A percentile compares a stretch with the other conserved stretches of the same genome.
Evolutionary conservation across 768 basidiomycete genomes (phyloP).

Genomic region (Tephrocybe sp.): DNA sequence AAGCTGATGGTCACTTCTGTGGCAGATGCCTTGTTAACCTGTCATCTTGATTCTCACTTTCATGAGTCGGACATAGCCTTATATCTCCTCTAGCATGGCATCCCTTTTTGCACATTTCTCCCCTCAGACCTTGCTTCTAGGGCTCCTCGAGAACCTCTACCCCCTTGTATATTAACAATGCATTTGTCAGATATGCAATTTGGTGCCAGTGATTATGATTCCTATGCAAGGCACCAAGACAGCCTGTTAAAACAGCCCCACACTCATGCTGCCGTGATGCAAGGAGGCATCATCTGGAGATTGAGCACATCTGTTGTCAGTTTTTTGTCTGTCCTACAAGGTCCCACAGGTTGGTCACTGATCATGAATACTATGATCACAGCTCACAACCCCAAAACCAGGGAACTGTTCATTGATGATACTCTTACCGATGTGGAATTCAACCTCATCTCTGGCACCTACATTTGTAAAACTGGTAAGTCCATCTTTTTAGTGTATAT

Average conservation of each 20-base stretch:
- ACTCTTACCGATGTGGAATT: slow-evolving; percentile 10
- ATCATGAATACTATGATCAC: not conserved
- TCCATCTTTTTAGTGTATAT: not conserved
- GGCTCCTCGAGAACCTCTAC: not conserved
- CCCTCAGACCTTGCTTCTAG: not conserved
- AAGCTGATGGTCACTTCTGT: not conserved
- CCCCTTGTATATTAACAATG: not conserved
- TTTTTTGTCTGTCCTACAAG: slow-evolving; percentile 11
- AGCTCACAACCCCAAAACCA: not conserved
- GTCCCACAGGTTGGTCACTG: slow-evolving; percentile 5
- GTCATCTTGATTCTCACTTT: not conserved
- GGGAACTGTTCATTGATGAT: slow-evolving; percentile 15
- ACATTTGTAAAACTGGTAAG: slow-evolving; percentile 11
- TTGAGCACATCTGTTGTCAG: slow-evolving; percentile 6
- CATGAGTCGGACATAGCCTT: not conserved
- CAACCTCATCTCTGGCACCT: slow-evolving; percentile 15
- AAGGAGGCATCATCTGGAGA: slow-evolving; percentile 16
- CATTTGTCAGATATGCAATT: not conserved
- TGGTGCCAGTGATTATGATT: slow-evolving; percentile 9
- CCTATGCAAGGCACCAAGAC: not conserved
- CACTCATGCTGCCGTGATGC: slow-evolving; percentile 14
- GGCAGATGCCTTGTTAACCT: not conserved
- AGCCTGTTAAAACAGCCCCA: slow-evolving; percentile 9
- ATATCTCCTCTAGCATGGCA: not conserved
- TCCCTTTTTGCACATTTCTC: slow-evolving; percentile 1